phyloP scores from a whole-genome alignment of 169 alveolate genomes.

The Sarcocystis neurona region DNA sequence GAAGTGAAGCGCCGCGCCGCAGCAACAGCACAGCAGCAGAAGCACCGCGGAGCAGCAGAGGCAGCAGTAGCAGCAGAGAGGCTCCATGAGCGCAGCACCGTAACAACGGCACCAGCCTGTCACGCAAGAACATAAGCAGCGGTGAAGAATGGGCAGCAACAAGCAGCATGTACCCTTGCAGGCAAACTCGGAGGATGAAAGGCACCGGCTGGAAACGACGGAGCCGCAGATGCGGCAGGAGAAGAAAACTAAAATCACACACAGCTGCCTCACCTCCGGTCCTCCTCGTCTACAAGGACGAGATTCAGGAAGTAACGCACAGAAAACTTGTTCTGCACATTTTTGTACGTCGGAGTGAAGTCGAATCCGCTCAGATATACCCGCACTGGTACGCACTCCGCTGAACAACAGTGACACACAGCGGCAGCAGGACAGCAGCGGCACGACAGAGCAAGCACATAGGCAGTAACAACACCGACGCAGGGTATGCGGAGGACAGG shows the following conservation, averaged over 20 bases:
- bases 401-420: slow-evolving; percentile 52
- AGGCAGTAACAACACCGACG: not conserved
- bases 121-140: not conserved
- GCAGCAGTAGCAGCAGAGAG: not conserved
- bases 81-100: not conserved
- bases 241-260: not conserved
- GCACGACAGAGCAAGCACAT: not conserved
- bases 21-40: too few relatives aligned
- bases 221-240: not conserved
- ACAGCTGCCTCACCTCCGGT: slow-evolving; percentile 79
- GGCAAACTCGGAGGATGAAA: not conserved
- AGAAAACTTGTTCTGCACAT: slow-evolving; percentile 91
- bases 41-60: not conserved
- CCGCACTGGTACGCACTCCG: slow-evolving; percentile 96
- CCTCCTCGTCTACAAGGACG: slow-evolving; percentile 98
- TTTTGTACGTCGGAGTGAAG: slow-evolving; percentile 97
- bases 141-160: not conserved
- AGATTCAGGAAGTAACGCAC: slow-evolving; percentile 96
- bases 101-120: not conserved
- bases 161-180: not conserved
- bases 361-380: slow-evolving; percentile 95
- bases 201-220: not conserved
- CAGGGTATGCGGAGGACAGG: not conserved
- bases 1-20: too few relatives aligned
- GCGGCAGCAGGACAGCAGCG: not conserved